Conservation (phyloP, 2,329 filamentous ascomycete species). For the Neonectria coccinea region DNA sequence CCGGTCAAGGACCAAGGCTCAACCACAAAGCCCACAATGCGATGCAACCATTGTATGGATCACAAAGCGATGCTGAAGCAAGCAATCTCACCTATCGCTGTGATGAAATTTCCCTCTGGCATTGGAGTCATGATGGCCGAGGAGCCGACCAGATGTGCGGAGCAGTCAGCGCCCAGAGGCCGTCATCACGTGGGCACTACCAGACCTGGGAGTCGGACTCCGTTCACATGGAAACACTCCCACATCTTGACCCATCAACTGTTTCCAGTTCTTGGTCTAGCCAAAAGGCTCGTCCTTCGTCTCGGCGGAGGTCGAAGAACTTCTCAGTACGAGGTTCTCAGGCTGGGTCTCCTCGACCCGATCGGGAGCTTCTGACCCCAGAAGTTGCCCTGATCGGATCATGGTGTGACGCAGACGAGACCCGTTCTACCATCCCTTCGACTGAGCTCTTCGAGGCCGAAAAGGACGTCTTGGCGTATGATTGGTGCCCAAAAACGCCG, state of each 20-base stretch:
- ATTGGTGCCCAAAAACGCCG: constrained; percentile 35
- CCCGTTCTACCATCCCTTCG: not conserved
- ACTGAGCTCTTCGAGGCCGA: constrained; percentile 9
- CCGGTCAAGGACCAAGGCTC: constrained; percentile 8
- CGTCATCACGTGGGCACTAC: constrained; percentile 20
- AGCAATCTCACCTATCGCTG: not conserved
- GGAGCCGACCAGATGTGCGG: constrained; percentile 14
- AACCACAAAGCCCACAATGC: constrained; percentile 7
- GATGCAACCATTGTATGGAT: not conserved
- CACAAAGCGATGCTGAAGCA: not conserved
- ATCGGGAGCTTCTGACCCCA: not conserved
- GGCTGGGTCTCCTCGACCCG: not conserved
- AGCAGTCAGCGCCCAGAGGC: not conserved
- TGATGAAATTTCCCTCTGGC: not conserved
- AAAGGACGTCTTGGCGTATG: constrained; percentile 10
- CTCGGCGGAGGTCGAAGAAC: not conserved
- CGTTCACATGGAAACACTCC: not conserved
- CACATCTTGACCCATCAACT: not conserved
- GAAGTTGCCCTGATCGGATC: constrained; percentile 33
- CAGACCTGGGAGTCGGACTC: constrained; percentile 11
- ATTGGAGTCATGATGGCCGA: not conserved
- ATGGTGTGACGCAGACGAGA: constrained; percentile 31
- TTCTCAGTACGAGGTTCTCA: not conserved
- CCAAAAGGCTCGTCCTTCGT: constrained; percentile 17
- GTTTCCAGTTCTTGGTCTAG: constrained; percentile 10